A percentile compares a stretch with the other conserved stretches of the same genome.
Conservation (phyloP, 2,329 filamentous ascomycete genomes). For the Colletotrichum theobromicola region DNA sequence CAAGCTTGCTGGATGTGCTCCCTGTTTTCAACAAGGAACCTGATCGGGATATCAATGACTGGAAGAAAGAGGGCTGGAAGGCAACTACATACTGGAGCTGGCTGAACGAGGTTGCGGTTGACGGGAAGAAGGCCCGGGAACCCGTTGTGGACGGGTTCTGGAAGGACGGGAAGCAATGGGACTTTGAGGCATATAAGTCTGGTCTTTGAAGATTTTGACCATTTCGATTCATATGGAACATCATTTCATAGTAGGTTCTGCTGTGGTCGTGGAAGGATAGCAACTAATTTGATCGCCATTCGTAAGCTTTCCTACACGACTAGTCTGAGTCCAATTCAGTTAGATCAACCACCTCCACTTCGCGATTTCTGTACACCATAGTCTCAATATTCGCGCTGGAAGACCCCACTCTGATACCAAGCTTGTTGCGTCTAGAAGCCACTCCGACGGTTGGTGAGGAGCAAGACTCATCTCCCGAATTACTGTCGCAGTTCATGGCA, state of each 20-base stretch:
- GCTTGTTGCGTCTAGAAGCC: not conserved
- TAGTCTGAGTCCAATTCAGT: not conserved
- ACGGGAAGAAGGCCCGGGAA: not conserved
- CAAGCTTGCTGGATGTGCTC: slow-evolving; percentile 1
- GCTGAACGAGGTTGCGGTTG: slow-evolving; percentile 11
- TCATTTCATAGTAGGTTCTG: accelerated
- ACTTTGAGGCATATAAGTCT: not conserved
- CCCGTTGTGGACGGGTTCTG: slow-evolving; percentile 13
- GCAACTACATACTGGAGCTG: slow-evolving; percentile 16
- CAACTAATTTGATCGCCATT: not conserved
- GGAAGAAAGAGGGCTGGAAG: slow-evolving; percentile 5
- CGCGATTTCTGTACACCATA: not conserved
- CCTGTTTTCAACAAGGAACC: slow-evolving; percentile 17
- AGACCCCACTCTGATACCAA: not conserved
- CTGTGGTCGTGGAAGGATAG: accelerated
- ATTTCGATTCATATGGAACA: too few species aligned
- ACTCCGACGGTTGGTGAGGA: not conserved
- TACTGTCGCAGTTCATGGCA: not conserved
- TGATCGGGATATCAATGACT: not conserved
- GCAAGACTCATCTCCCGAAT: not conserved
- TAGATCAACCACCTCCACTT: not conserved
- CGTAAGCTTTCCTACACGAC: not conserved
- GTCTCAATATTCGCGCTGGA: not conserved
- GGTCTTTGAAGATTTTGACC: not conserved
- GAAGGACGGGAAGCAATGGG: slow-evolving; percentile 13